A percentile compares a stretch with the other conserved stretches of the same genome.
These are phyloP conservation scores for Didymellaceae sp. DNA, from an alignment of 2,329 filamentous ascomycete genomes.

Conservation along the genomic window DNA sequence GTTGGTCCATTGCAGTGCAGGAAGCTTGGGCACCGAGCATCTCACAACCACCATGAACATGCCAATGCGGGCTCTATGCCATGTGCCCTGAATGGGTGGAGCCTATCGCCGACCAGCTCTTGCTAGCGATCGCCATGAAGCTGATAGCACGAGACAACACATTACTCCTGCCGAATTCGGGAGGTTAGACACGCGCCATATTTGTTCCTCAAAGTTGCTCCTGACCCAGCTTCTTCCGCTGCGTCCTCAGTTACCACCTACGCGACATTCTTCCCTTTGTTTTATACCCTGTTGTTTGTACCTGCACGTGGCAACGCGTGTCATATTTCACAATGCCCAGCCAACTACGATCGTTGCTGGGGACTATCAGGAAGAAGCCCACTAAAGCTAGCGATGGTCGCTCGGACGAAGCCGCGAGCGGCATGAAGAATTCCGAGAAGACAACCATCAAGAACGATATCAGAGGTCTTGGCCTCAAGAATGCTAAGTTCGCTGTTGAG, in stretches of 20 bases:
- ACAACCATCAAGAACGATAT: slow-evolving; percentile 58
- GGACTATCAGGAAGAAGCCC: slow-evolving; percentile 56
- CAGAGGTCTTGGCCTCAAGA: slow-evolving; percentile 60
- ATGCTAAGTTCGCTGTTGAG: slow-evolving; percentile 55
- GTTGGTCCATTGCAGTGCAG: slow-evolving; percentile 11
- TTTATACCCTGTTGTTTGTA: background rate
- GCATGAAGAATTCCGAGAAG: slow-evolving; percentile 31
- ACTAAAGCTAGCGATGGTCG: slow-evolving; percentile 57
- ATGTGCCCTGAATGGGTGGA: slow-evolving; percentile 14
- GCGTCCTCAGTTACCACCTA: background rate
- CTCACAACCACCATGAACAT: slow-evolving; percentile 12
- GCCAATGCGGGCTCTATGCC: slow-evolving; percentile 10
- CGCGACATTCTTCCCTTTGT: background rate
- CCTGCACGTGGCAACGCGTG: slow-evolving; percentile 5
- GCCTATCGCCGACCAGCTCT: slow-evolving; percentile 22
- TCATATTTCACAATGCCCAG: slow-evolving; percentile 32
- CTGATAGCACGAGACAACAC: background rate
- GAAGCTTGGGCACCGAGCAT: slow-evolving; percentile 10
- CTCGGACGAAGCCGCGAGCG: slow-evolving; percentile 40
- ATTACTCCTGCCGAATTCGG: background rate
- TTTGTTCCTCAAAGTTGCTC: slow-evolving; percentile 10
- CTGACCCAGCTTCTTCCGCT: background rate
- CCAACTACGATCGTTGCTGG: slow-evolving; percentile 53
- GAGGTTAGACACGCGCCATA: background rate
- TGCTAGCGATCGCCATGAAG: slow-evolving; percentile 21